A percentile compares a stretch with the other conserved stretches of the same genome.
These are phyloP conservation scores for Tolypocladium endophyticum DNA, from an alignment of 2,329 filamentous ascomycete species.

Conservation along the genomic window DNA sequence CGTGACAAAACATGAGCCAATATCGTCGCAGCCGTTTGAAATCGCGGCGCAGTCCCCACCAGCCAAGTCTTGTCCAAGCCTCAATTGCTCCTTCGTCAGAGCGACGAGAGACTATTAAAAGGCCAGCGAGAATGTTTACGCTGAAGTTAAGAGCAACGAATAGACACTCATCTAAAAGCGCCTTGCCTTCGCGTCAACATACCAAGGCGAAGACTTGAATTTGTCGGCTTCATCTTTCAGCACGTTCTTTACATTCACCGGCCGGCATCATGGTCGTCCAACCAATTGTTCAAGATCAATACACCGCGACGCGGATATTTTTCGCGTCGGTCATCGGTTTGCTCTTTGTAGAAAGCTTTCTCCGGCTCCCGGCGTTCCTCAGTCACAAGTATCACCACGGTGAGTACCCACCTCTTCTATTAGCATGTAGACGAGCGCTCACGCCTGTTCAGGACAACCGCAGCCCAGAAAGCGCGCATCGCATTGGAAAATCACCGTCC, in stretches of 20 bases:
- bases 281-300: slow-evolving; percentile 9
- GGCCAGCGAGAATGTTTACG: neutral
- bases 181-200: neutral
- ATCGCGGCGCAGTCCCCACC: neutral
- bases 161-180: neutral
- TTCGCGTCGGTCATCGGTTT: slow-evolving; percentile 10
- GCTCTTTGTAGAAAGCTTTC: slow-evolving; percentile 9
- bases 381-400: neutral
- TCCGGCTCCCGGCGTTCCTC: neutral
- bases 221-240: neutral
- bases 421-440: neutral
- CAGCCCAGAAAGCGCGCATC: neutral
- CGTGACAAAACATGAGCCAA: neutral
- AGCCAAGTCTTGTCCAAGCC: neutral
- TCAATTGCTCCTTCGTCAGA: neutral
- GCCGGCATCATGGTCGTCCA: slow-evolving; percentile 2
- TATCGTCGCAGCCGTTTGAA: neutral
- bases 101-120: neutral
- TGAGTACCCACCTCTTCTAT: neutral
- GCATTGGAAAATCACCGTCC: neutral
- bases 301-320: slow-evolving; percentile 8
- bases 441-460: neutral
- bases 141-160: neutral
- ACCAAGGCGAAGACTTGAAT: neutral
- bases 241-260: neutral